A percentile compares a stretch with the other conserved stretches of the same genome.
Conservation (phyloP, 331 rosid genomes). For the Stylosanthes scabra region DNA sequence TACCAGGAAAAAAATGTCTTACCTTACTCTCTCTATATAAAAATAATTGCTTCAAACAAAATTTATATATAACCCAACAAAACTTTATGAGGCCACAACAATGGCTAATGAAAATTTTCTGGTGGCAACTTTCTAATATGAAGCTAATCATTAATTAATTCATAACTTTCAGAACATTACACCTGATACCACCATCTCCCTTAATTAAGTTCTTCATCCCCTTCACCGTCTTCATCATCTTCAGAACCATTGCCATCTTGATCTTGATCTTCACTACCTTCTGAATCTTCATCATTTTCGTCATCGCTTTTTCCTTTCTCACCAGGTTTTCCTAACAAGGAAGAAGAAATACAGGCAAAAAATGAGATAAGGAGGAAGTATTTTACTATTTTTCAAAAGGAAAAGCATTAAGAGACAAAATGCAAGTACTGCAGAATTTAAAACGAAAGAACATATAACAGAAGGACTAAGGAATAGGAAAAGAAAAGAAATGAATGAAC, state of each 20-base stretch:
- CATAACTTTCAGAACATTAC: constrained; percentile 1
- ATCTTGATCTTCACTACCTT: constrained; percentile 42
- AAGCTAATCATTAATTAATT: not conserved
- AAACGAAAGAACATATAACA: not conserved
- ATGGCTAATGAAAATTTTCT: constrained; percentile 32
- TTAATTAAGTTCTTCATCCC: constrained; percentile 38
- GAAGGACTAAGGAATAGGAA: not conserved
- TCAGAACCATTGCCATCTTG: constrained; percentile 42
- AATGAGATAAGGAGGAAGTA: not conserved
- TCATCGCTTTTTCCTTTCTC: constrained; percentile 54
- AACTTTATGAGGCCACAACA: constrained; percentile 23
- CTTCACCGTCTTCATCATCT: constrained; percentile 24
- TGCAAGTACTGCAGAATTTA: not conserved
- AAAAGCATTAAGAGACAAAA: not conserved
- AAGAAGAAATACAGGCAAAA: not conserved
- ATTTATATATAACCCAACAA: constrained; percentile 6
- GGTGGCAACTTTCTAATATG: constrained; percentile 19
- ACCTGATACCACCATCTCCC: constrained; percentile 6
- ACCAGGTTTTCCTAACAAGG: constrained; percentile 31
- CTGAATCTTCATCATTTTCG: constrained; percentile 37
- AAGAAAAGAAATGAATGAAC: not conserved
- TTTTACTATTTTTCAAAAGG: not conserved
- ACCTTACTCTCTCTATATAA: constrained; percentile 3
- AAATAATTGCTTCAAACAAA: not conserved
- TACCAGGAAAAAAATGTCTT: not conserved